Evolutionary conservation across 2,329 filamentous ascomycete genomes (phyloP), one percentile per base, ranked within the genome.

Genomic region (Fusarium sp.): DNA sequence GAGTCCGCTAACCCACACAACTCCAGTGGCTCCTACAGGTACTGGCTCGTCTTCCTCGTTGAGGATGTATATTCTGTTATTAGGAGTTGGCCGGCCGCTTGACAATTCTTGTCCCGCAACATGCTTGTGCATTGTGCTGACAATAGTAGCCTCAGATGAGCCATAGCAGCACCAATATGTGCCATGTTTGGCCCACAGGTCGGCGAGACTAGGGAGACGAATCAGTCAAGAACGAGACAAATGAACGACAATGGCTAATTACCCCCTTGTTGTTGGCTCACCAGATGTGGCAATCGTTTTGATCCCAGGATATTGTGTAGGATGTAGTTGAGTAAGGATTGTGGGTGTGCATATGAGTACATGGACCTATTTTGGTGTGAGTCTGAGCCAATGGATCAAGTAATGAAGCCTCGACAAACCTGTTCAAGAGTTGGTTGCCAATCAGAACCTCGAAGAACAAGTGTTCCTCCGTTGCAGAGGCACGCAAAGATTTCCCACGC

Each of bases 401-500:
- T 9, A 17, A 59, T 25, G 14, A 10, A 19, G 33, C 21, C 6
- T 21, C n/a, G 4, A 61, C 71, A 57, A 49, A 84, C 80, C 67
- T 82, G 73, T 38, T 69, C 64, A 5, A 86, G 71, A 8, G 79
- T 78, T 4, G 75, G 71, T 35, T 77, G 71, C 83, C 82, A 85
- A 41, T 77, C 71, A 3, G 80, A 78, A 2, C 80, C 82, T 39
- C 84, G 76, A 37, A 85, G 74, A 41, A 83, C 74, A 39, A 86
- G 72, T 4, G 82, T 85, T 6, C 84, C 84, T 17, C 84, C 84
- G 43, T 86, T 86, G 72, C 83, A 83, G 21, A 86, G 71, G 47
- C 79, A 81, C 1, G 77, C 79, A 9, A 87, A 77, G n/a, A 86
- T 82, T 60, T 87, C 84, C 84, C 84, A 87, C 11, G 84, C 83